Base-by-base conservation (phyloP, 306 rosid species). In the Aeschynomene evenia region DNA sequence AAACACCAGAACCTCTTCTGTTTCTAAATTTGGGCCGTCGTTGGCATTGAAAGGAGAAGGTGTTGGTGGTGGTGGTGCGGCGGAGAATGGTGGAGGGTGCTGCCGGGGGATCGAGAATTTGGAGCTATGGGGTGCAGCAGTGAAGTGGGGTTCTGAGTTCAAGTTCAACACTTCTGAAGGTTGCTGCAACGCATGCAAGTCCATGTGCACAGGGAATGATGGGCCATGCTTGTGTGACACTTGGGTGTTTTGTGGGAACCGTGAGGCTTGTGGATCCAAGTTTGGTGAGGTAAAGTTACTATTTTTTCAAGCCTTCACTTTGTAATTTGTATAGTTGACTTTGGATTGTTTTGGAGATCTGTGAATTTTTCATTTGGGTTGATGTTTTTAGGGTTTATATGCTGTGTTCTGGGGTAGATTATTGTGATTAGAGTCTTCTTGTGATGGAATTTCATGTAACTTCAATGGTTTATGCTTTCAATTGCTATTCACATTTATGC, bases 101-200 rank as follows among this genome's bases (percentile, higher is more conserved):
- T 94, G 97, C 22, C 78, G 88, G 56, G 98, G 98, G 55, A 71
- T 89, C 73, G 89, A 85, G 57, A 78, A 77, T 76, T 74, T 85
- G 82, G 98, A 94, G 83, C 87, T 88, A 4, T 94, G 98, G 98
- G 98, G 98, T 40, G 74, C 81, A 2, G 85, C 97, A 39, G 98
- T 94, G 70, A 94, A 90, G 76, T 94, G 97, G 97, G 97, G 97
- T 58, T 86, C 98, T 8, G 89, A 87, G 9, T 94, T 94, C 63
- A 94, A 90, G 62, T 85, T 87, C 78, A 85, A 87, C 57, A 84
- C 73, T 52, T 83, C 97, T 0, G 79, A 81, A 79, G 83, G 40
- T 13, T 94, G 98, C 69, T 94, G 98, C 56, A 70, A 81, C 66
- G 96, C 97, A 3, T 90, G 98, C 80, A 90, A 94, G 75, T 63